Base-by-base conservation (phyloP, 768 basidiomycete genomes). In the Boletus huronensis region DNA sequence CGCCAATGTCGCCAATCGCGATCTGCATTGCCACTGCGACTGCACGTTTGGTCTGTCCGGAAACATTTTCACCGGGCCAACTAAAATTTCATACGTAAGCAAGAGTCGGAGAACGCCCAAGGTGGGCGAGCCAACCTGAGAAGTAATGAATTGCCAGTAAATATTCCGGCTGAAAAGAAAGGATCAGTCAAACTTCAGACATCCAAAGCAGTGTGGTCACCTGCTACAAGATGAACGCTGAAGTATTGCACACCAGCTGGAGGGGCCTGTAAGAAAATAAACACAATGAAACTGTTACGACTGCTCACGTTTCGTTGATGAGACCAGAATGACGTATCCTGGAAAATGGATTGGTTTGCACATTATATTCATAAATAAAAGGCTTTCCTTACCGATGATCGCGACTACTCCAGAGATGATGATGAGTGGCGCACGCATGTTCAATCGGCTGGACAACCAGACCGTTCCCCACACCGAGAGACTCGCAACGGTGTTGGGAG, bases 61-160 rank as follows among this genome's bases (percentile, higher is more conserved):
- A 82, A n/a, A 87, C 82, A 57, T 85, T 85, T 66, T 86, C 84
- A 17, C 79, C 75, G 1, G 83, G 82, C 81, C 84, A 85, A 50
- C 78, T 66, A 14, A 19, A 3, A 25, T 8, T 28, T 44, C 6
- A 50, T 17, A 3, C 14, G 21, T 39, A n/a, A 45, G 28, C 11
- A 16, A 23, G 16, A 31, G n/a, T 21, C 21, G 3, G 43, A 34
- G 38, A 54, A 31, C 21, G 10, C 26, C 42, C 28, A 23, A 16
- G 28, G 50, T n/a, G 43, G 10, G 17, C n/a, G 26, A 23, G 46
- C 63, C 23, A 26, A 78, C 82, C 80, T 81, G 17, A 85, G 65
- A 34, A 85, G 70, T 10, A 84, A 67, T 1, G 82, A 77, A 59
- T 80, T 83, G 13, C 79, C 82, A 0, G 81, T 79, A 64, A 81